Percentiles rank a stretch among this genome's conserved stretches.
Conservation (phyloP, 2,329 filamentous ascomycete species). For the Aspergillus versicolor region DNA sequence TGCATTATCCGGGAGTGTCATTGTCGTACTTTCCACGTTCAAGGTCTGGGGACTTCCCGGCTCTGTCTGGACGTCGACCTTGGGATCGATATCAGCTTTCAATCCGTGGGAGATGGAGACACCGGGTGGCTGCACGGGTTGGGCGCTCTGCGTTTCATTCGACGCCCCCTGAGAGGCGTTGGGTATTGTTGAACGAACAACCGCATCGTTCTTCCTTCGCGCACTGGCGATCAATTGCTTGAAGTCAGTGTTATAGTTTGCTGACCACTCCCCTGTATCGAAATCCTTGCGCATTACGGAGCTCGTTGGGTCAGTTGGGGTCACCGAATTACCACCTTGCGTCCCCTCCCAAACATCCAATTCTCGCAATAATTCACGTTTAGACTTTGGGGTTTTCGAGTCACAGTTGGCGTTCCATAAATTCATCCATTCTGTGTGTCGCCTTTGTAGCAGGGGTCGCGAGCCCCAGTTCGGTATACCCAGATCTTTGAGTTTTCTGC, state of each 20-base stretch:
- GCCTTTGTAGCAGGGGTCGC: slow-evolving; percentile 68
- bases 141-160: slow-evolving; percentile 5
- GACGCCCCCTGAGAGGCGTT: slow-evolving; percentile 12
- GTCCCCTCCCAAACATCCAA: slow-evolving; percentile 84
- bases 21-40: neutral
- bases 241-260: slow-evolving; percentile 72
- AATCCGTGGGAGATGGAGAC: neutral
- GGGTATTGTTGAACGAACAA: slow-evolving; percentile 29
- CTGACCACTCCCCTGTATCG: slow-evolving; percentile 73
- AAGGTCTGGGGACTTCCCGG: neutral
- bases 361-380: slow-evolving; percentile 71
- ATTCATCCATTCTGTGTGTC: slow-evolving; percentile 92
- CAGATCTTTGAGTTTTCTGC: slow-evolving; percentile 77
- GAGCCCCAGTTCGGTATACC: slow-evolving; percentile 72
- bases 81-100: neutral
- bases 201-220: slow-evolving; percentile 50
- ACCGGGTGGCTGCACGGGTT: neutral
- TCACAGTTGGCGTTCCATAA: slow-evolving; percentile 98
- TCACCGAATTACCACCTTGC: slow-evolving; percentile 61
- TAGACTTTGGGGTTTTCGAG: slow-evolving; percentile 68
- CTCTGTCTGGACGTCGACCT: neutral
- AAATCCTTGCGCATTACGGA: slow-evolving; percentile 84
- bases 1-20: neutral
- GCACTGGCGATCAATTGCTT: slow-evolving; percentile 77
- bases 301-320: slow-evolving; percentile 22